A percentile compares a stretch with the other conserved stretches of the same genome.
phyloP scores from a whole-genome alignment of 2,329 filamentous ascomycete species.

The Exophiala dermatitidis region DNA sequence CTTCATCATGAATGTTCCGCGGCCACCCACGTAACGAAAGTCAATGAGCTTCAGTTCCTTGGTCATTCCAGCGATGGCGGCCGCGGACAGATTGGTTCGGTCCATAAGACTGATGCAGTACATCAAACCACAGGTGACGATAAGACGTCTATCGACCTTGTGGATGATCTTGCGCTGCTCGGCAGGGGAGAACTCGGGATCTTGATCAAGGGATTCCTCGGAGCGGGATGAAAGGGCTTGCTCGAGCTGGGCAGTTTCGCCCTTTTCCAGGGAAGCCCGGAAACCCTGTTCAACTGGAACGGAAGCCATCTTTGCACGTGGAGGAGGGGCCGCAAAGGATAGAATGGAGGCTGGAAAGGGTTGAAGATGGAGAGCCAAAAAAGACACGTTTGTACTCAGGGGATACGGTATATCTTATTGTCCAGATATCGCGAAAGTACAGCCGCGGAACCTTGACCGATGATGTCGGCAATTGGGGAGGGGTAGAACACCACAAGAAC shows the following conservation, averaged over 20 bases:
- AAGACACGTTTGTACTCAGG: background rate
- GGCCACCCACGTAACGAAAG: constrained; percentile 2
- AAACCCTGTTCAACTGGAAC: background rate
- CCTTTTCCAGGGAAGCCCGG: background rate
- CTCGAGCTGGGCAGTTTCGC: background rate
- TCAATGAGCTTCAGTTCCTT: constrained; percentile 30
- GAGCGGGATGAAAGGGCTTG: background rate
- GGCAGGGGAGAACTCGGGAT: constrained; percentile 43
- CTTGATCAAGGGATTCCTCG: background rate
- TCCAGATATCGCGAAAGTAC: no score
- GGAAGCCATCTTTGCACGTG: background rate
- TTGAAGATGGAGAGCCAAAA: background rate
- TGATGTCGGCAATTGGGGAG: no score
- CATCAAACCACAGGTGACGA: constrained; percentile 56
- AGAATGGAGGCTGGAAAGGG: background rate
- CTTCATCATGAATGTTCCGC: background rate
- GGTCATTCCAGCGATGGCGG: constrained; percentile 57
- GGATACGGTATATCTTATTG: no score
- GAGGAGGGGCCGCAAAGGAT: background rate
- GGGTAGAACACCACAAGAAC: no score
- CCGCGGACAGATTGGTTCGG: constrained; percentile 66
- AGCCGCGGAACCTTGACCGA: no score
- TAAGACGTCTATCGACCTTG: constrained; percentile 60
- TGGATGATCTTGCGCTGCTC: constrained; percentile 63
- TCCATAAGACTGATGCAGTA: constrained; percentile 76